phyloP scores from a whole-genome alignment of 1,284 basidiomycete genomes.

The Kwoniella shivajii region DNA sequence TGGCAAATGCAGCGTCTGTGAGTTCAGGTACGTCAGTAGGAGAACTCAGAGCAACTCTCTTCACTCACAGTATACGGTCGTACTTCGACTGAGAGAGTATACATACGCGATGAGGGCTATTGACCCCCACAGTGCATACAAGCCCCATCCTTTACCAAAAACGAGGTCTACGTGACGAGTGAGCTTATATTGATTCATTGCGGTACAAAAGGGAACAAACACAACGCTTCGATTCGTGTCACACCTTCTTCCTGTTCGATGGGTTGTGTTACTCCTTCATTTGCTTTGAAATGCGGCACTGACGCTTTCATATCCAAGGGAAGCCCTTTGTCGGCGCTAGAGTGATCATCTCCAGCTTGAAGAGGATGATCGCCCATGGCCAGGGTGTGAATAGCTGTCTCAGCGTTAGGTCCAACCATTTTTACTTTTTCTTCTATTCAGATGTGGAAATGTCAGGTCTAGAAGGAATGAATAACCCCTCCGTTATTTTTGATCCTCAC shows the following conservation, averaged over 20 bases:
- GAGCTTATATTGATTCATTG: neutral
- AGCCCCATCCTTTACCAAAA: slow-evolving; percentile 26
- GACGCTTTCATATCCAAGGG: no score
- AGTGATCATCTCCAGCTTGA: no score
- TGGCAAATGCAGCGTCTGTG: slow-evolving; percentile 34
- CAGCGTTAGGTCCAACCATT: no score
- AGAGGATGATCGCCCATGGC: no score
- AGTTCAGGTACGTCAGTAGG: neutral
- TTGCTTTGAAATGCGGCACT: no score
- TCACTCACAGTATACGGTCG: slow-evolving; percentile 27
- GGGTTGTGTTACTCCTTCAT: no score
- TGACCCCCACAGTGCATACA: slow-evolving; percentile 31
- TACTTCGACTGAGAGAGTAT: slow-evolving; percentile 32
- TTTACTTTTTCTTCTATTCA: no score
- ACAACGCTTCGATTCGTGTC: slow-evolving; percentile 40
- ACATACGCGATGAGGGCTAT: slow-evolving; percentile 35
- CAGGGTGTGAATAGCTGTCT: no score
- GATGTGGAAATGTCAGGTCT: no score
- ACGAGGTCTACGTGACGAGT: slow-evolving; percentile 19
- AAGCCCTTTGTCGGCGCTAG: no score
- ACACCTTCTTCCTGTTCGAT: slow-evolving; percentile 36
- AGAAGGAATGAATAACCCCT: no score
- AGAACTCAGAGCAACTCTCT: neutral
- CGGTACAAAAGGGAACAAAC: neutral
- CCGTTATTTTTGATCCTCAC: no score